phyloP scores from a whole-genome alignment of 768 basidiomycete species.

The Glaciozyma martinii region DNA sequence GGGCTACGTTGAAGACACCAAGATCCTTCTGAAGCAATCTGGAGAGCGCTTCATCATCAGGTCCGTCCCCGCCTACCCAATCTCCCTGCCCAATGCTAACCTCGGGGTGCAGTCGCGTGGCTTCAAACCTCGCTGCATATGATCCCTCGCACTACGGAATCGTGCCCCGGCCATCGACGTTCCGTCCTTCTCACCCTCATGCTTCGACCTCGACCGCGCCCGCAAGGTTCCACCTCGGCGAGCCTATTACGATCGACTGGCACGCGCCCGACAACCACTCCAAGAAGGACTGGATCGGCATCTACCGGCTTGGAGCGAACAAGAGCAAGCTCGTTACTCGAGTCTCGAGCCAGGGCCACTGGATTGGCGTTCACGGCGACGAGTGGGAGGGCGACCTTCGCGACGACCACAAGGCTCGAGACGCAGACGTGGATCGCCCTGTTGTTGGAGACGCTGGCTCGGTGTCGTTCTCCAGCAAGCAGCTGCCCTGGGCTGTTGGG shows the following conservation, averaged over 20 bases:
- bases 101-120: constrained; percentile 58
- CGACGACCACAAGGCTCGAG: constrained; percentile 22
- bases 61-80: constrained; percentile 46
- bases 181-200: constrained; percentile 15
- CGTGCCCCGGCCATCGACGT: constrained; percentile 48
- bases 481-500: constrained; percentile 77
- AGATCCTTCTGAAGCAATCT: constrained; percentile 78
- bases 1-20: constrained; percentile 88
- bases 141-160: constrained; percentile 73
- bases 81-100: not conserved
- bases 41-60: constrained; percentile 84
- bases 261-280: constrained; percentile 77
- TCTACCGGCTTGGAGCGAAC: constrained; percentile 64
- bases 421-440: too few species aligned
- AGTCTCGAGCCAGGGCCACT: constrained; percentile 76
- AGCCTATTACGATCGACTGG: constrained; percentile 79
- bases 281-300: constrained; percentile 87
- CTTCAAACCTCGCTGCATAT: constrained; percentile 67
- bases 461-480: constrained; percentile 65
- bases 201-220: constrained; percentile 18
- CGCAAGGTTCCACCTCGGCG: constrained; percentile 71
- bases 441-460: constrained; percentile 44
- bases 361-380: constrained; percentile 81
- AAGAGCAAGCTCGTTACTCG: constrained; percentile 72
- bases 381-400: constrained; percentile 89